Base-by-base conservation (phyloP, 1,284 basidiomycete species). In the Ceratobasidium sp. region DNA sequence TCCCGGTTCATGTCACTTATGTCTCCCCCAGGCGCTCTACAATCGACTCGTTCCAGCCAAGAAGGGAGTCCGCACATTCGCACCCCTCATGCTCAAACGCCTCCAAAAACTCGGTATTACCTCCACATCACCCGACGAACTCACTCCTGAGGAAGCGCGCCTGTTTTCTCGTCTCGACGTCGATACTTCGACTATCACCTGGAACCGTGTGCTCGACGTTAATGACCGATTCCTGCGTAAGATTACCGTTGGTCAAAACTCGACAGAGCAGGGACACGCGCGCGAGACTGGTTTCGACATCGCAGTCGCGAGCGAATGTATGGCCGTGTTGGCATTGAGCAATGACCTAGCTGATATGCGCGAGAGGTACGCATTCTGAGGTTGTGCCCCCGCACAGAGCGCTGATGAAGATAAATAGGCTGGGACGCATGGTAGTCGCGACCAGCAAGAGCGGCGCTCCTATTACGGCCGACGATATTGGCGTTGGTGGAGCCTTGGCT, bases 201-300 rank as follows among this genome's bases (percentile, higher is more conserved):
- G 97, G 96, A 97, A 98, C 84, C 95, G 97, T 73, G 98, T 99
- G 17, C 84, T 98, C 72, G 97, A 99, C 82, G 95, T 94, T 79
- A 99, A 99, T 83, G 97, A 99, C 83, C 92, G 97, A 75, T 98
- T 97, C 89, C 87, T 99, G 79, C 94, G 97, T 76, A 95, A 95
- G 84, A 93, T 99, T 81, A 96, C 95, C 53, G 88, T 98, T 73
- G 98, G 98, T 41, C 93, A 95, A 79, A 93, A 93, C 67, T 81
- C 92, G 15, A 97, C 97, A 3, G 97, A 99, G 84, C 89, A 96
- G 83, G 97, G 97, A 31, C 90, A 93, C 80, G 91, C 93, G 76
- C 91, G 97, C 75, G 90, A 93, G 78, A 93, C 97, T 51, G 96
- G 95, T 36, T 99, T 97, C 82, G 98, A 99, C 83, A 99, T 99